Percentiles rank a stretch among this genome's conserved stretches.
Evolutionary conservation across 1,284 basidiomycete species (phyloP).

Genomic region (Ceratobasidium sp.): DNA sequence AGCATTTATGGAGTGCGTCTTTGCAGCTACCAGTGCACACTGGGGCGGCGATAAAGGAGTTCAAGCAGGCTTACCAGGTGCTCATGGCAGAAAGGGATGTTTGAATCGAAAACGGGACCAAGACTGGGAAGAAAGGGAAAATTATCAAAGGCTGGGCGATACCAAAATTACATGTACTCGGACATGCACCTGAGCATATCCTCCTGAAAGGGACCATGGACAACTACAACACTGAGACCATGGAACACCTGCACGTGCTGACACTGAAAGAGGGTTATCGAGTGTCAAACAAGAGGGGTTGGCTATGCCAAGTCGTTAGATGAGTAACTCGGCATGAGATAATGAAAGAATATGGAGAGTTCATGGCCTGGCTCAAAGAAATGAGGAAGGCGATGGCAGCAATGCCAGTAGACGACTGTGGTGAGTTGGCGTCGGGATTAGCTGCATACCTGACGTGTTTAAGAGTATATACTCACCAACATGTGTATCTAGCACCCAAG

Average conservation of each 20-base stretch:
- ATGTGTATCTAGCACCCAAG: no score
- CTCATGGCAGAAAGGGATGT: background rate
- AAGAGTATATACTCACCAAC: no score
- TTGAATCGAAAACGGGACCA: constrained; percentile 10
- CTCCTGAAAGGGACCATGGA: constrained; percentile 1
- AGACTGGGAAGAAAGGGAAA: constrained; percentile 5
- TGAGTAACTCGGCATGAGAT: background rate
- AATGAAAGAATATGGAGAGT: background rate
- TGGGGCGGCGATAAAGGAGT: no score
- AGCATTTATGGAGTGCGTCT: constrained; percentile 7
- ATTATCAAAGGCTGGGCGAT: background rate
- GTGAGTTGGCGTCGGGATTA: background rate
- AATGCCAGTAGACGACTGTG: background rate
- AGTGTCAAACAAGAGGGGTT: background rate
- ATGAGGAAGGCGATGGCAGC: background rate
- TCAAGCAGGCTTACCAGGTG: background rate
- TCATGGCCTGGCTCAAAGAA: background rate
- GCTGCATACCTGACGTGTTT: no score
- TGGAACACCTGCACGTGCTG: constrained; percentile 5
- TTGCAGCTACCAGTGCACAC: background rate
- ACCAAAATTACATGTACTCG: background rate
- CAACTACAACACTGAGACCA: constrained; percentile 19
- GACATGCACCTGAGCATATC: background rate
- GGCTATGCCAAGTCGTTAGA: background rate
- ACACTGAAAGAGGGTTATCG: background rate